Base-by-base conservation (phyloP, 208 protist species). In the Trypanosomatidae sp. region DNA sequence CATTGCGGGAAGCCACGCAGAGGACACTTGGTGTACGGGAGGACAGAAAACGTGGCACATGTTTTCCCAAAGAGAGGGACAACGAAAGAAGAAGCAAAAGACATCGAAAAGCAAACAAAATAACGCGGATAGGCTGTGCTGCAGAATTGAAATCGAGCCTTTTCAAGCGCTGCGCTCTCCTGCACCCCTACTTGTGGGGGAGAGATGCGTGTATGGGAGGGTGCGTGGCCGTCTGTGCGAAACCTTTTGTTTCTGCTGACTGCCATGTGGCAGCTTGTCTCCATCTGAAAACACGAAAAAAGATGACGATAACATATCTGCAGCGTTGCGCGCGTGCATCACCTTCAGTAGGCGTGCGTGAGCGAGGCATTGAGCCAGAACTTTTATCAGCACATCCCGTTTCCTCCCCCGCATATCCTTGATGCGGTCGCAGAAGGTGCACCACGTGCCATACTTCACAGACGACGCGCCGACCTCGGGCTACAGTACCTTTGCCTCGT, bases 401-500 rank as follows among this genome's bases (percentile, higher is more conserved):
- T n/a, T 22, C 22, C 22, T 65, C 8, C 17, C 1, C 4, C 9
- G 4, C 9, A 6, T 22, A 15, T 17, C 1, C 2, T 22, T 4
- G 17, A 44, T 46, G 22, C 39, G n/a, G 60, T 30, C 1, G 1
- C 19, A 28, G 9, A 13, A 46, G 6, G 1, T 44, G 17, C 39
- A n/a, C 25, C 13, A n/a, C 39, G 13, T 22, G 15, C 3, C 33
- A 17, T 5, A 44, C 41, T 9, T 65, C 36, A 44, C 1, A 12
- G 39, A 3, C 7, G n/a, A 22, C 28, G 39, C 22, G 17, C 10
- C 22, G 8, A 1, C 13, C 25, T 33, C 33, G 43, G 62, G 47
- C 39, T 88, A 98, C 62, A 97, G 46, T 13, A 96, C 90, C 77
- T 95, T 97, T 3, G 92, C 95, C 78, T 97, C 93, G 79, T 92